Base-by-base conservation (phyloP, 169 alveolate species). In the Plasmodium vinckei region DNA sequence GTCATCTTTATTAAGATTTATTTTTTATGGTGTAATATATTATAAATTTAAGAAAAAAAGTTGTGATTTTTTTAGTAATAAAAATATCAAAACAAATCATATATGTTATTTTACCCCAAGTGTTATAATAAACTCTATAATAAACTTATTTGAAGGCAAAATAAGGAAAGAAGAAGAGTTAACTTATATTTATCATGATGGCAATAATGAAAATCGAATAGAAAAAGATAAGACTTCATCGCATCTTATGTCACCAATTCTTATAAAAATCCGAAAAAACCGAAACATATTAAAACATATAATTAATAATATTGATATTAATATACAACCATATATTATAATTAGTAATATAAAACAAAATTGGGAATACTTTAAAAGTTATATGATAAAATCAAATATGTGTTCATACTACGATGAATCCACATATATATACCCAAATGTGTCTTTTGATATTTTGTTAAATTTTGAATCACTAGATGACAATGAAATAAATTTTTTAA, bases 281-380 rank as follows among this genome's bases (percentile, higher is more conserved):
- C 49, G 46, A 39, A 77, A 77, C 2, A 63, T 63, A 25, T 33
- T 77, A 64, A 49, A 51, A 33, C 27, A 53, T 57, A 25, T 77
- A 9, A 51, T 77, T 64, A 77, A 61, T 15, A 51, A 21, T 39
- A 25, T 77, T 27, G 77, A 77, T 56, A 77, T 39, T 42, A 49
- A 59, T 60, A 77, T 77, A 56, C 88, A 42, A 27, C 79, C 88
- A 44, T 77, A 27, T 42, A 64, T 68, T 57, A 51, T 77, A 49
- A 64, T 77, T 49, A 64, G 44, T 77, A 77, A 54, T 44, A 64
- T 77, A 5, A 77, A 77, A 49, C 21, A 64, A 13, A 42, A 77
- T 42, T 77, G 88, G 88, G n/a, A 19, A 63, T 64, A 77, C 39
- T 63, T 77, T 57, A 77, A 64, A 64, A 77, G 53, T 13, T 64